phyloP scores from a whole-genome alignment of 176 grass and related monocot species.

The Saccharum spontaneum region DNA sequence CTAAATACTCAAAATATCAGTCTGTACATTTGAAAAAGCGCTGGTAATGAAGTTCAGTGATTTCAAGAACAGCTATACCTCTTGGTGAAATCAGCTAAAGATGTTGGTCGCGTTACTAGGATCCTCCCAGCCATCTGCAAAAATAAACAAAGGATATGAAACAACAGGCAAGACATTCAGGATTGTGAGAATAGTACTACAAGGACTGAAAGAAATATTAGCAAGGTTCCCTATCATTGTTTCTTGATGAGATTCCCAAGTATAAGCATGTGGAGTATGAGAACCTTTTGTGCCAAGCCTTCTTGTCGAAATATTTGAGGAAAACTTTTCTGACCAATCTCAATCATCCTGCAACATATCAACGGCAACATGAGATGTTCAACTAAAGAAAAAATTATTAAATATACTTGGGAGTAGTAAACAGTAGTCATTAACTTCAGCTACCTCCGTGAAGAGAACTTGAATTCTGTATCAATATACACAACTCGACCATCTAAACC shows the following conservation, averaged over 20 bases:
- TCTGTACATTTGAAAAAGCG: neutral
- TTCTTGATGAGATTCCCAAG: neutral
- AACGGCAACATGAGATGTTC: slow-evolving; percentile 27
- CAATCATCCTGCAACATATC: slow-evolving; percentile 70
- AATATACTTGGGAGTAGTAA: slow-evolving; percentile 1
- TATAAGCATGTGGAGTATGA: neutral
- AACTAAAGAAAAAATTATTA: neutral
- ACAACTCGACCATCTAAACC: slow-evolving; percentile 75
- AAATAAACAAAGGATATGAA: slow-evolving; percentile 27
- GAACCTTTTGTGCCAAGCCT: slow-evolving; percentile 84
- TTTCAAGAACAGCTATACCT: slow-evolving; percentile 50
- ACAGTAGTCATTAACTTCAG: neutral
- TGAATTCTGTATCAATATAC: slow-evolving; percentile 93
- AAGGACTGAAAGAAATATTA: slow-evolving; percentile 5
- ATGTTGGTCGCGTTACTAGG: slow-evolving; percentile 68
- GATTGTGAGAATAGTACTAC: neutral
- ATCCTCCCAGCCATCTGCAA: slow-evolving; percentile 94
- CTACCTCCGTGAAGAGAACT: slow-evolving; percentile 93
- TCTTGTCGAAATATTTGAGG: slow-evolving; percentile 89
- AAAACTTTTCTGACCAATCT: slow-evolving; percentile 88
- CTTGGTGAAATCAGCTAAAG: slow-evolving; percentile 81
- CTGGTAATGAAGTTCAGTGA: neutral
- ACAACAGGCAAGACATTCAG: neutral
- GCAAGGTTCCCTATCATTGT: neutral
- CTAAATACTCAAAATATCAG: neutral